phyloP scores from a whole-genome alignment of 2,329 filamentous ascomycete genomes.

The Orbilia quercus region DNA sequence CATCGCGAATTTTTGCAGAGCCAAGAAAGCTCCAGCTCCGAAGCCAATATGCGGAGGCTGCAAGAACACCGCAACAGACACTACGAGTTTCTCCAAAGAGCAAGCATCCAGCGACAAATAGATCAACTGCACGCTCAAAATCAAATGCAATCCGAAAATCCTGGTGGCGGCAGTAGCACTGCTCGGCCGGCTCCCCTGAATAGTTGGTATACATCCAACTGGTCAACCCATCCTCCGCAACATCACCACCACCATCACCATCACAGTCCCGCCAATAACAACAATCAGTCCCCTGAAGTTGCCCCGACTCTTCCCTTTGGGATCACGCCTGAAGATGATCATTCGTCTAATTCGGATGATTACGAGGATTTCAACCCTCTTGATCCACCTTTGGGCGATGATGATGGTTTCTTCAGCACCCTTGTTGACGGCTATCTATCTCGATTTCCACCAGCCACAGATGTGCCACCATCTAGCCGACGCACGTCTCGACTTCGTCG shows the following conservation, averaged over 20 bases:
- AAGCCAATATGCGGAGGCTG: slow-evolving; percentile 27
- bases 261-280: background rate
- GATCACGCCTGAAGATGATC: slow-evolving; percentile 34
- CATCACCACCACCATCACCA: slow-evolving; percentile 14
- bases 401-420: slow-evolving; percentile 34
- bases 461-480: slow-evolving; percentile 9
- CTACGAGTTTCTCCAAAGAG: slow-evolving; percentile 41
- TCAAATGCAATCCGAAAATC: background rate
- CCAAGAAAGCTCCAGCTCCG: slow-evolving; percentile 30
- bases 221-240: slow-evolving; percentile 9
- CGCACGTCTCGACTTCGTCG: slow-evolving; percentile 33
- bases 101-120: slow-evolving; percentile 42
- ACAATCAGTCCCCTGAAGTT: slow-evolving; percentile 31
- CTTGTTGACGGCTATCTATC: slow-evolving; percentile 36
- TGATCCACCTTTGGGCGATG: slow-evolving; percentile 21
- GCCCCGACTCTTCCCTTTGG: slow-evolving; percentile 17
- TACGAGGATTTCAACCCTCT: slow-evolving; percentile 49
- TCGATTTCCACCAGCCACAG: slow-evolving; percentile 16
- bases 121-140: slow-evolving; percentile 30
- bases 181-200: background rate
- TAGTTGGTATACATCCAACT: slow-evolving; percentile 25
- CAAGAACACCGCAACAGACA: slow-evolving; percentile 47
- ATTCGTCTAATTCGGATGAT: slow-evolving; percentile 49
- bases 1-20: slow-evolving; percentile 31
- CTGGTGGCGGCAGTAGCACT: background rate